phyloP scores from a whole-genome alignment of 1,139 yeast species.

The Pichia sp. region DNA sequence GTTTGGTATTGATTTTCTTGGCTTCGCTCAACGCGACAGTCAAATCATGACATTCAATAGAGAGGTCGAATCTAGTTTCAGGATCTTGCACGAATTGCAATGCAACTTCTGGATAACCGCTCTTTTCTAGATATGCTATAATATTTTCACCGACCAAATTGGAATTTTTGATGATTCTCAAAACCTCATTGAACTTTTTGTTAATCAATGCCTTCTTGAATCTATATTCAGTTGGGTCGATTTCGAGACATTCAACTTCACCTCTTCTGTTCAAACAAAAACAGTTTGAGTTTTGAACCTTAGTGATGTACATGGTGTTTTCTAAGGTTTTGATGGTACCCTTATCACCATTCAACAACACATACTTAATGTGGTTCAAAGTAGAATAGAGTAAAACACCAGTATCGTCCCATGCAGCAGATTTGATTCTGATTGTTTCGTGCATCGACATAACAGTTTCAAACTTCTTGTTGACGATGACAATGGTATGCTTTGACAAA shows the following conservation, averaged over 20 bases:
- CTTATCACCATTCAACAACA: slow-evolving; percentile 86
- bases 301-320: slow-evolving; percentile 80
- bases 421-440: slow-evolving; percentile 93
- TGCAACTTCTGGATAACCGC: slow-evolving; percentile 93
- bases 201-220: slow-evolving; percentile 90
- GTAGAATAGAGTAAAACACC: slow-evolving; percentile 92
- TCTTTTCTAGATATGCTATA: slow-evolving; percentile 88
- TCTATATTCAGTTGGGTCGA: slow-evolving; percentile 96
- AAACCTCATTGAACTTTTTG: slow-evolving; percentile 86
- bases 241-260: slow-evolving; percentile 67
- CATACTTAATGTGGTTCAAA: slow-evolving; percentile 90
- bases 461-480: slow-evolving; percentile 76
- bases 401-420: slow-evolving; percentile 97
- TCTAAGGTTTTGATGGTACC: slow-evolving; percentile 93
- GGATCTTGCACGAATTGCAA: slow-evolving; percentile 95
- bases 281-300: slow-evolving; percentile 65
- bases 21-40: slow-evolving; percentile 89
- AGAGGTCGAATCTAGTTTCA: slow-evolving; percentile 91
- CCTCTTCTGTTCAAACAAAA: slow-evolving; percentile 84
- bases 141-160: slow-evolving; percentile 96
- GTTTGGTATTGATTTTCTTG: slow-evolving; percentile 59
- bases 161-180: slow-evolving; percentile 81
- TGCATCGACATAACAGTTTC: slow-evolving; percentile 82
- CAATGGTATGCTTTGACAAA: slow-evolving; percentile 87
- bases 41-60: slow-evolving; percentile 88